A percentile compares a stretch with the other conserved stretches of the same genome.
Conservation (phyloP, 805 yeast species). For the Tetrapisispora iriomotensis region DNA sequence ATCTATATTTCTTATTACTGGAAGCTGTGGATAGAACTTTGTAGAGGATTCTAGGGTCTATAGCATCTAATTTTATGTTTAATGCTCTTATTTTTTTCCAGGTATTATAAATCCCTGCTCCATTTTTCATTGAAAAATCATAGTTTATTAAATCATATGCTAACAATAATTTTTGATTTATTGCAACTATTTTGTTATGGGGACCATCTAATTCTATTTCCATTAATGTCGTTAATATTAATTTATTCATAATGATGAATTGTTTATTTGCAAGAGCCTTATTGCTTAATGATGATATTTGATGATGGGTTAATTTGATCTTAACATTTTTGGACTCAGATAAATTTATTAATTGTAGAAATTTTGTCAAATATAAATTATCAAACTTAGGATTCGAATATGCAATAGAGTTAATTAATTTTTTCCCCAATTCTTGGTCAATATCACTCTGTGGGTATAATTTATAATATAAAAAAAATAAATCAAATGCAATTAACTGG, state of each 20-base stretch:
- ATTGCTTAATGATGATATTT: constrained; percentile 13
- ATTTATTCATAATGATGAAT: constrained; percentile 10
- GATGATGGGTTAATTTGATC: constrained; percentile 8
- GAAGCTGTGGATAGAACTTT: constrained; percentile 15
- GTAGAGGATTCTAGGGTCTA: constrained; percentile 21
- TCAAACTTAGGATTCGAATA: constrained; percentile 18
- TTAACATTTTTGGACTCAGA: constrained; percentile 1
- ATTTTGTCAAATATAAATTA: constrained; percentile 10
- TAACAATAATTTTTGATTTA: constrained; percentile 10
- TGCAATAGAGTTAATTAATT: constrained; percentile 13
- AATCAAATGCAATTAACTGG: constrained; percentile 14
- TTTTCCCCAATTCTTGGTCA: constrained; percentile 4
- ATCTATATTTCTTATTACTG: constrained; percentile 16
- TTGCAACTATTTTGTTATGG: not conserved
- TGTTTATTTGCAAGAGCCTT: constrained; percentile 16
- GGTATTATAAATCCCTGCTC: constrained; percentile 18
- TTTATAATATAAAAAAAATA: constrained; percentile 13
- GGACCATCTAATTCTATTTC: constrained; percentile 2
- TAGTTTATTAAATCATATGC: constrained; percentile 16
- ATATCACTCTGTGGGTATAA: constrained; percentile 6
- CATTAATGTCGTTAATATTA: constrained; percentile 11
- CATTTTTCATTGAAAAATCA: constrained; percentile 16
- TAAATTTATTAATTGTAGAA: constrained; percentile 8
- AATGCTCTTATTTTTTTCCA: constrained; percentile 17
- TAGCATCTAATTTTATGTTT: constrained; percentile 10